These are phyloP conservation scores for Helichrysum umbraculigerum DNA, from an alignment of 129 eudicot genomes.

Conservation along the genomic window DNA sequence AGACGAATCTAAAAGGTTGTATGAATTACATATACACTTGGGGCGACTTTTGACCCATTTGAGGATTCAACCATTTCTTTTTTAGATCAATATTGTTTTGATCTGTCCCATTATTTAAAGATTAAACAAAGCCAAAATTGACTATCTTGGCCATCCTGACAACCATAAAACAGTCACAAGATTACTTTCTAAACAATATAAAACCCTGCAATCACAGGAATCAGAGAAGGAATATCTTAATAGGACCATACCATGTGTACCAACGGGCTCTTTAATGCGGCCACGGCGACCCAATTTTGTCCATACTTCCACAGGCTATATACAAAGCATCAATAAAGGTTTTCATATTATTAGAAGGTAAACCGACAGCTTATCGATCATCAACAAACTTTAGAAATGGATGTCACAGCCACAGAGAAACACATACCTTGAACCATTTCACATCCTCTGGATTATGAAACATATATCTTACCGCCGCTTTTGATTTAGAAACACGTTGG, in stretches of 20 bases:
- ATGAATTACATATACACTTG: background rate
- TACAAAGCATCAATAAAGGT: conserved; percentile 6
- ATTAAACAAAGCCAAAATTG: background rate
- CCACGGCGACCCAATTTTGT: conserved; percentile 95
- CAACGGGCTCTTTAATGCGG: conserved; percentile 93
- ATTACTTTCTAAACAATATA: background rate
- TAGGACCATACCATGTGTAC: conserved; percentile 78
- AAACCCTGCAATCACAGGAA: background rate
- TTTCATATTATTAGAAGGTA: background rate
- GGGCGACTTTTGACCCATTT: background rate
- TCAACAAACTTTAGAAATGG: background rate
- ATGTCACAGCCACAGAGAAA: background rate
- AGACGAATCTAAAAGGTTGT: background rate
- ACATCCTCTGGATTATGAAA: conserved; percentile 96
- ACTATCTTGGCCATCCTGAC: background rate
- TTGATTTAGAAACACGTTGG: conserved; percentile 88
- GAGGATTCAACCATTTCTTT: too few relatives aligned
- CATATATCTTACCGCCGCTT: conserved; percentile 93
- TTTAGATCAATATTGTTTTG: too few relatives aligned
- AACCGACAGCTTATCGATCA: background rate
- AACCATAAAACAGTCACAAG: background rate
- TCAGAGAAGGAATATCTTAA: background rate
- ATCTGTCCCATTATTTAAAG: background rate
- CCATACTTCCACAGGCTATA: conserved; percentile 95
- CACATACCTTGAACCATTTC: conserved; percentile 85